Percentiles rank a stretch among this genome's conserved stretches.
phyloP scores from a whole-genome alignment of 495 filamentous ascomycete species.

The Penicillium desertorum region DNA sequence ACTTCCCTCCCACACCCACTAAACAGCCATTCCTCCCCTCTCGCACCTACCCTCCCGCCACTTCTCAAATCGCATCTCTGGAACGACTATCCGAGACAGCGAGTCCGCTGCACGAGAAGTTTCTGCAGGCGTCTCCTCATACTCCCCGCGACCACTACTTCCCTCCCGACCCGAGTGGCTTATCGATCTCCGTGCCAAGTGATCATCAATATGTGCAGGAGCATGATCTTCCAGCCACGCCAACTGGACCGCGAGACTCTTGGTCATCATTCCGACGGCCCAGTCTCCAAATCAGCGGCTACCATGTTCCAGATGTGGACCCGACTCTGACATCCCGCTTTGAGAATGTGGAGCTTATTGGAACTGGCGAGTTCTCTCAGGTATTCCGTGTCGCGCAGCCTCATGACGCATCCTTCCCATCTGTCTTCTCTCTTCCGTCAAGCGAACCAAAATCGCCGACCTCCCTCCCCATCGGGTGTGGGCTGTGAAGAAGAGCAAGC shows the following conservation, averaged over 20 bases:
- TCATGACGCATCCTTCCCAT: constrained; percentile 39
- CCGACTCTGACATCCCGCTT: constrained; percentile 68
- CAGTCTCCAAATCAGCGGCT: constrained; percentile 54
- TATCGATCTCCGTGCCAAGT: constrained; percentile 69
- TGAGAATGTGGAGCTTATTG: constrained; percentile 69
- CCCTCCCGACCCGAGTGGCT: constrained; percentile 76
- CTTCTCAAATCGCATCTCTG: constrained; percentile 41
- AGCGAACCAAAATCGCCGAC: constrained; percentile 43
- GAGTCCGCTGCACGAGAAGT: constrained; percentile 37
- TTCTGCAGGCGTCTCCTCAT: constrained; percentile 62
- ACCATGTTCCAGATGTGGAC: constrained; percentile 66
- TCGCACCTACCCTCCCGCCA: constrained; percentile 43
- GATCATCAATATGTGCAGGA: constrained; percentile 44
- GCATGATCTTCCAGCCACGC: constrained; percentile 69
- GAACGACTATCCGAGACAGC: constrained; percentile 40
- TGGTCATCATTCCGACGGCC: constrained; percentile 51
- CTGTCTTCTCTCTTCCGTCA: constrained; percentile 45
- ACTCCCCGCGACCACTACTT: constrained; percentile 75
- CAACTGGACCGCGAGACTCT: constrained; percentile 67
- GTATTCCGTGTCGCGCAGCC: constrained; percentile 77
- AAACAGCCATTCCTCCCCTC: constrained; percentile 62
- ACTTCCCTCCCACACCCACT: constrained; percentile 89
- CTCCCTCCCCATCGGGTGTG: constrained; percentile 58
- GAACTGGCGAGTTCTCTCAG: constrained; percentile 87
- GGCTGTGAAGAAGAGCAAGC: constrained; percentile 89